Evolutionary conservation across 495 filamentous ascomycete species (phyloP), one percentile per base, ranked within the genome.

Genomic region (Bathelium albidoporum): DNA sequence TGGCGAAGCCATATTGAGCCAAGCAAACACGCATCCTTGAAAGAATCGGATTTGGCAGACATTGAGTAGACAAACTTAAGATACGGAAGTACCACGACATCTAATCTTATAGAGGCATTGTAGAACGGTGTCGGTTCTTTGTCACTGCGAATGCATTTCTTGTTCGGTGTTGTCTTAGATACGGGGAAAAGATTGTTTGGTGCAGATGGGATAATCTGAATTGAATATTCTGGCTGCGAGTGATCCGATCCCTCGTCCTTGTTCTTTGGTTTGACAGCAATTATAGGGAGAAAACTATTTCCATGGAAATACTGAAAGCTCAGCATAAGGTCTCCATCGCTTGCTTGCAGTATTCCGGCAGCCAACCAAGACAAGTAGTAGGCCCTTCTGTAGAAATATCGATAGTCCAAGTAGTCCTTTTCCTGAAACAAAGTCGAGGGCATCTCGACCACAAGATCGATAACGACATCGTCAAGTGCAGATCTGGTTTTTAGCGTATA

Each of bases 361-460:
- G 89, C 85, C 62, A 97, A 73, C 65, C 85, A 88, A 39, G 92
- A 89, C 31, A 98, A 74, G 66, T 95, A 97, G 70, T 91, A 97
- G 3, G 94, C 90, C 62, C 93, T 78, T 72, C 97, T 96, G 75
- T 97, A 87, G 70, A 97, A 97, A 73, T 93, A 98, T 65, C 94
- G 82, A 75, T 92, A 82, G 69, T 97, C 90, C 53, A 92, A 79
- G 72, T 91, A 97, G 75, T 98, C 94, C 73, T 98, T 97, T 59
- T 92, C 88, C 70, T 96, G 89, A 65, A 97, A 90, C 1, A 96
- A 77, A 2, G 82, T 76, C 52, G 72, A 75, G 49, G 95, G 92
- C 84, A 98, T 94, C 12, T 84, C 86, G 7, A 96, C 83, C 20
- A 89, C 85, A 79, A 98, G 76, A 76, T 98, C 94, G 58, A 96